Percentiles rank a stretch among this genome's conserved stretches.
phyloP scores from a whole-genome alignment of 371 early-diverging fungal species.

The Mucor circinelloides region DNA sequence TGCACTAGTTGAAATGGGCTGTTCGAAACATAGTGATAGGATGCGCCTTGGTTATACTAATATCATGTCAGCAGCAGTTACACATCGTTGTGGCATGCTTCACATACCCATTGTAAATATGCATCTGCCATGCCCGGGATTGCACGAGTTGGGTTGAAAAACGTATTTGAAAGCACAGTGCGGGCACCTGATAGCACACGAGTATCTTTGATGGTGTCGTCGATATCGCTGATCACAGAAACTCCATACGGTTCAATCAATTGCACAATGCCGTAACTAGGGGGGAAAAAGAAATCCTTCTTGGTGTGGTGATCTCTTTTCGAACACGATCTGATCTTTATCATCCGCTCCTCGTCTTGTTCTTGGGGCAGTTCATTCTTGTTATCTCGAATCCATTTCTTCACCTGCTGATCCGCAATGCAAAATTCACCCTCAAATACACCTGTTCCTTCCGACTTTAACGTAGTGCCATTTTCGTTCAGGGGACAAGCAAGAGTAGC shows the following conservation, averaged over 20 bases:
- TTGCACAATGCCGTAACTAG: constrained; percentile 41
- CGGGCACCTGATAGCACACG: constrained; percentile 68
- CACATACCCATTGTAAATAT: constrained; percentile 62
- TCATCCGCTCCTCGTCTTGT: constrained; percentile 23
- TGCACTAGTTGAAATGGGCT: constrained; percentile 88
- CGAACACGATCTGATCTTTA: constrained; percentile 20
- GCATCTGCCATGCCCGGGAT: constrained; percentile 74
- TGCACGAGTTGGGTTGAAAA: constrained; percentile 60
- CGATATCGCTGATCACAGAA: constrained; percentile 84
- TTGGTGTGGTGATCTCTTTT: neutral
- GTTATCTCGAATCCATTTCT: constrained; percentile 19
- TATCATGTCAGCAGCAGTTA: neutral
- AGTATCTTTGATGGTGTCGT: constrained; percentile 89
- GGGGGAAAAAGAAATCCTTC: constrained; percentile 8
- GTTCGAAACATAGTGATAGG: constrained; percentile 91
- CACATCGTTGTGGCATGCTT: neutral
- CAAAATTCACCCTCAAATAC: constrained; percentile 31
- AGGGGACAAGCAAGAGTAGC: neutral
- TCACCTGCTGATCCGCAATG: constrained; percentile 19
- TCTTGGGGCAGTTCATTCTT: neutral
- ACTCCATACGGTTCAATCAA: constrained; percentile 65
- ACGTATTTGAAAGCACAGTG: constrained; percentile 67
- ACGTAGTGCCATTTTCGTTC: neutral
- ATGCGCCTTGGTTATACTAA: constrained; percentile 63
- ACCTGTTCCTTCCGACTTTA: constrained; percentile 8